Base-by-base conservation (phyloP, 164 flowering plant species). In the Aristolochia contorta region DNA sequence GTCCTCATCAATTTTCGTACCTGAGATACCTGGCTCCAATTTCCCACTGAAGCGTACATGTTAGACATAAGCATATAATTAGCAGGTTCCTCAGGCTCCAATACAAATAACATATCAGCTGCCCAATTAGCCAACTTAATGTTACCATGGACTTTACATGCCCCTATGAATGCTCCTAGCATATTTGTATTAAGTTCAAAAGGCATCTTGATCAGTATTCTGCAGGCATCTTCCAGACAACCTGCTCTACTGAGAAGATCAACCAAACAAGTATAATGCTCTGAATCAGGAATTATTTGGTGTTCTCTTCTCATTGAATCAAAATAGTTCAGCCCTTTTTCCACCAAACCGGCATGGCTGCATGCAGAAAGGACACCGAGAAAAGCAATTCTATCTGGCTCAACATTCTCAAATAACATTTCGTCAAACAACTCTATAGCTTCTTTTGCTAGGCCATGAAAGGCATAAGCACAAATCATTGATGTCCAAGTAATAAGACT, bases 241-340 rank as follows among this genome's bases (percentile, higher is more conserved):
- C 91, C 94, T 50, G 82, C 73, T 66, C 90, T 77, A 24, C 87
- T 82, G 41, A 86, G 77, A 60, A 89, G 84, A 69, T 87, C 90
- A 61, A 82, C 48, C 2, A 86, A 57, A 65, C 85, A 86, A 27
- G 88, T 69, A 67, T 73, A 89, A 58, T 89, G 97, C 60, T 84
- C 90, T 16, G 73, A 60, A 60, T 73, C 73, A 1, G 91, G 87
- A 13, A 61, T 24, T 52, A 87, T 72, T 21, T 69, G 64, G 55
- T 81, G 75, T 19, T 52, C 65, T 13, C 52, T 65, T 16, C 51
- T 78, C 92, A 90, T 84, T 32, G 72, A 53, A 22, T 61, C 54
- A 47, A 90, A 81, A 70, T 75, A 84, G 23, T 64, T 71, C 56
- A 83, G 72, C 32, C 91, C 97, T 22, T 74, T 74, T 16, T 19